Percentiles rank a stretch among this genome's conserved stretches.
These are phyloP conservation scores for Amanita pseudoporphyria DNA, from an alignment of 768 basidiomycete genomes.

Conservation along the genomic window DNA sequence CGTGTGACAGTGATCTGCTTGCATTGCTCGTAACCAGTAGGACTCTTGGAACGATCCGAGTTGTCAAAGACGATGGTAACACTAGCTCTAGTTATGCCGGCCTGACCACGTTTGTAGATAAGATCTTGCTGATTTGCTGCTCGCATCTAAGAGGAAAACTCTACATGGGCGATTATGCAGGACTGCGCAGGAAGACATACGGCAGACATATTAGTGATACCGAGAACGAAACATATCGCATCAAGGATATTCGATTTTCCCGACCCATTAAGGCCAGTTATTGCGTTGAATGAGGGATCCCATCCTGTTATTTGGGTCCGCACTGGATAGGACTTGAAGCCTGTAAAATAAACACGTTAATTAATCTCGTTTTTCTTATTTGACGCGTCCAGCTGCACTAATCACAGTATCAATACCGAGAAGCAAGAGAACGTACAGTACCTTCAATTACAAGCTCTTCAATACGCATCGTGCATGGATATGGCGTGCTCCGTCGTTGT, in stretches of 20 bases:
- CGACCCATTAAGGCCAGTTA: conserved; percentile 91
- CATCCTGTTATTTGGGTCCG: conserved; percentile 94
- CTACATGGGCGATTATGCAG: conserved; percentile 8
- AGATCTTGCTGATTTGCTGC: conserved; percentile 94
- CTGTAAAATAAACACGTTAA: conserved; percentile 25
- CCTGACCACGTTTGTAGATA: conserved; percentile 98
- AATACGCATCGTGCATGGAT: conserved; percentile 62
- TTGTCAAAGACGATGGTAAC: conserved; percentile 99
- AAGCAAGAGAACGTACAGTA: conserved; percentile 14
- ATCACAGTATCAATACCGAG: no score
- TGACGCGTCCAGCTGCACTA: neutral
- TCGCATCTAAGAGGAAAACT: conserved; percentile 55
- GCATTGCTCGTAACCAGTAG: conserved; percentile 67
- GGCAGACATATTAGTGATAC: conserved; percentile 94
- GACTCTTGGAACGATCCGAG: conserved; percentile 77
- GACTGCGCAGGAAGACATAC: conserved; percentile 31
- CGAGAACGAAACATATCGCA: conserved; percentile 97
- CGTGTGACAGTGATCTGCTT: conserved; percentile 95
- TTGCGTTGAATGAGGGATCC: conserved; percentile 98
- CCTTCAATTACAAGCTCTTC: conserved; percentile 95
- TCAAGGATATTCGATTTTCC: conserved; percentile 99
- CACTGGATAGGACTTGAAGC: conserved; percentile 97
- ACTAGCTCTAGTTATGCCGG: conserved; percentile 92
- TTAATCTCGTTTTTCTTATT: neutral
- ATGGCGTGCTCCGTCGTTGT: neutral